Evolutionary conservation across 164 flowering plant genomes (phyloP), one percentile per base, ranked within the genome.

Genomic region (Magnolia officinalis): DNA sequence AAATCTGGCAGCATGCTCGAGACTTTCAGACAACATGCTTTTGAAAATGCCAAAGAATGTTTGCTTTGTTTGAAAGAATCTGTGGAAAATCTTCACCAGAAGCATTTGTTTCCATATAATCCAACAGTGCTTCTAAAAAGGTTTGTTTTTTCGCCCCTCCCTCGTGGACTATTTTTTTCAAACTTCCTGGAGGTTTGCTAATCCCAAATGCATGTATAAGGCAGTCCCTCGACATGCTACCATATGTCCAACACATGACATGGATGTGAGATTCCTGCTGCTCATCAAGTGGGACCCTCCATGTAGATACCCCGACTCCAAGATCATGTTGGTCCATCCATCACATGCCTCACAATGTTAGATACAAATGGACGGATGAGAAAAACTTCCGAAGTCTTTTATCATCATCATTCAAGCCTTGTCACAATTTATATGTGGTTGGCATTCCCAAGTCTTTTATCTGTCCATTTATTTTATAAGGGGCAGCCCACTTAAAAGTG

Each of bases 61-160:
- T 85, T 96, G 83, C 83, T 89, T 80, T 88, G 88, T 24, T 72
- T 94, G 67, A 88, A 88, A 77, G 50, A 66, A 55, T 88, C 95
- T 52, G 55, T 96, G 63, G 83, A 86, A 76, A 90, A 78, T 79
- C 97, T 94, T 80, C 86, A 88, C 72, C 74, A 80, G 70, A 92
- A 88, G 83, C 86, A 85, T 31, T 75, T 94, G 78, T 96, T 94
- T 82, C 95, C 97, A 9, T 96, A 94, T 79, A 94, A 96, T 83
- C 98, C 99, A 20, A 78, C 84, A 77, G 97, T 83, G 23, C 93
- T 96, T 74, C 81, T 96, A 76, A 83, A 80, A 79, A 89, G 97
- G 99, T 93, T 51, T 64, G 77, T 81, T 78, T 45, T 26, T 73
- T 51, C 18, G 13, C 66, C 74, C 18, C 50, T 67, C 21, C 21